Evolutionary conservation across 805 yeast species (phyloP).

Genomic region (Barnettozyma vustinii): DNA sequence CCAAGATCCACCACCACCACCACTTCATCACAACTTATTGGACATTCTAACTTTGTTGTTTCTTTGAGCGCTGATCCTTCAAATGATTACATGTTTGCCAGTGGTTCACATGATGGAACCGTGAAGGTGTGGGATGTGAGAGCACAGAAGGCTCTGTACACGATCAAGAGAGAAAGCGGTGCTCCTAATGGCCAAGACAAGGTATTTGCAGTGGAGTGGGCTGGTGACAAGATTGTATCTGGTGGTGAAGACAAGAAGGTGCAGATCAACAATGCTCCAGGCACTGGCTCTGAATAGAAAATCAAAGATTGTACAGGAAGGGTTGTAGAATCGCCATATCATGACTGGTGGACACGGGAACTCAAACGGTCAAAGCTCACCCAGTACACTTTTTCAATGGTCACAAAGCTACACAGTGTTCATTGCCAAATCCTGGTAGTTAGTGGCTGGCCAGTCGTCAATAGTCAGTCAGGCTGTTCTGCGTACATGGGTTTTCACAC

Average conservation of each 20-base stretch:
- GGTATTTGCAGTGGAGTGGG: slow-evolving; percentile 88
- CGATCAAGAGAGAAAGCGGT: slow-evolving; percentile 66
- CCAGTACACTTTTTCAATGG: no score
- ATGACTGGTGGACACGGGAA: no score
- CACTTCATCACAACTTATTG: slow-evolving; percentile 69
- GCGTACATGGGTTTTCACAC: no score
- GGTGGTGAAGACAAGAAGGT: slow-evolving; percentile 94
- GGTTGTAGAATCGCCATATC: background rate
- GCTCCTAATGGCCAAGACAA: slow-evolving; percentile 46
- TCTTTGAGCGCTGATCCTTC: slow-evolving; percentile 69
- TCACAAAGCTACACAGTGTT: no score
- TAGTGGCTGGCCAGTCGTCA: no score
- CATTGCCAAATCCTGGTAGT: no score
- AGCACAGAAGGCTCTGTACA: slow-evolving; percentile 74
- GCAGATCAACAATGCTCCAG: slow-evolving; percentile 60
- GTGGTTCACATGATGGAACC: slow-evolving; percentile 96
- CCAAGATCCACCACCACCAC: slow-evolving; percentile 69
- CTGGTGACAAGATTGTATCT: slow-evolving; percentile 72
- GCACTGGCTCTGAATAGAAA: slow-evolving; percentile 6
- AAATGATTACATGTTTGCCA: slow-evolving; percentile 75
- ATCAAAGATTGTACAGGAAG: background rate
- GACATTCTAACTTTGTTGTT: slow-evolving; percentile 90
- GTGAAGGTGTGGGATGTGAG: slow-evolving; percentile 94
- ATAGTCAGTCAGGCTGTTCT: no score
- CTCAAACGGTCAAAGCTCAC: no score